Conservation (phyloP, 108 stramenopile genomes). For the Phaeodactylum tricornutum region DNA sequence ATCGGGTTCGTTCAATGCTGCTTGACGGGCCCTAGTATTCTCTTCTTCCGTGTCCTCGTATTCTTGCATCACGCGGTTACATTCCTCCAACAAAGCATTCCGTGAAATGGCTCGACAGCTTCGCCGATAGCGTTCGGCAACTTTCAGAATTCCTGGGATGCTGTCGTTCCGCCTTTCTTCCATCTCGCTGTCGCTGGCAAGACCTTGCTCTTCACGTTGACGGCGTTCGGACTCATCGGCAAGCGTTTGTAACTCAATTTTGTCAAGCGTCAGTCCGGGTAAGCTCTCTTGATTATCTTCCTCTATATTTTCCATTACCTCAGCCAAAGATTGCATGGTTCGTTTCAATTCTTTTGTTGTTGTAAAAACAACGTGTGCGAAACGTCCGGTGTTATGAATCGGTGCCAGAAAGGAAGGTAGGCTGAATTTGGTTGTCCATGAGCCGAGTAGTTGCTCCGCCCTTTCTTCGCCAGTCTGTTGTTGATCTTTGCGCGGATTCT, state of each 20-base stretch:
- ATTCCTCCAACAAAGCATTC: slow-evolving; percentile 44
- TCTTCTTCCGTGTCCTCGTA: slow-evolving; percentile 61
- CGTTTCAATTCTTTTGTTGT: slow-evolving; percentile 56
- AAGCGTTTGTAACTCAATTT: slow-evolving; percentile 41
- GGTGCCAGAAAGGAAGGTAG: slow-evolving; percentile 19
- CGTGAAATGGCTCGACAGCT: slow-evolving; percentile 10
- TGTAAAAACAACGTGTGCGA: slow-evolving; percentile 74
- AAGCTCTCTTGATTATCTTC: slow-evolving; percentile 7
- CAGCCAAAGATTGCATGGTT: slow-evolving; percentile 28
- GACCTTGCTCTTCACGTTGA: slow-evolving; percentile 3
- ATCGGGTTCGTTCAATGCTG: slow-evolving; percentile 41
- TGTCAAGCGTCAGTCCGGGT: slow-evolving; percentile 23
- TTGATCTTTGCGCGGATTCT: slow-evolving; percentile 42
- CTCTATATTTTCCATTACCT: slow-evolving; percentile 26
- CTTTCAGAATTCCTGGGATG: slow-evolving; percentile 18
- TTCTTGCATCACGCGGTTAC: slow-evolving; percentile 62
- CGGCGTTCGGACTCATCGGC: slow-evolving; percentile 23
- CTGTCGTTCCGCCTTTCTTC: slow-evolving; percentile 2
- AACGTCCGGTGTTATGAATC: slow-evolving; percentile 27
- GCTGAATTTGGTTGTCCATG: slow-evolving; percentile 10
- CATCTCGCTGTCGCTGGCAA: slow-evolving; percentile 1
- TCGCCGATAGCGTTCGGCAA: slow-evolving; percentile 21
- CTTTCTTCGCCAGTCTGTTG: slow-evolving; percentile 3
- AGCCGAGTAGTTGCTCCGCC: slow-evolving; percentile 15
- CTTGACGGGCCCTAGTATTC: slow-evolving; percentile 21